Evolutionary conservation across 2,329 filamentous ascomycete genomes (phyloP).

Genomic region (Colletotrichum plurivorum): DNA sequence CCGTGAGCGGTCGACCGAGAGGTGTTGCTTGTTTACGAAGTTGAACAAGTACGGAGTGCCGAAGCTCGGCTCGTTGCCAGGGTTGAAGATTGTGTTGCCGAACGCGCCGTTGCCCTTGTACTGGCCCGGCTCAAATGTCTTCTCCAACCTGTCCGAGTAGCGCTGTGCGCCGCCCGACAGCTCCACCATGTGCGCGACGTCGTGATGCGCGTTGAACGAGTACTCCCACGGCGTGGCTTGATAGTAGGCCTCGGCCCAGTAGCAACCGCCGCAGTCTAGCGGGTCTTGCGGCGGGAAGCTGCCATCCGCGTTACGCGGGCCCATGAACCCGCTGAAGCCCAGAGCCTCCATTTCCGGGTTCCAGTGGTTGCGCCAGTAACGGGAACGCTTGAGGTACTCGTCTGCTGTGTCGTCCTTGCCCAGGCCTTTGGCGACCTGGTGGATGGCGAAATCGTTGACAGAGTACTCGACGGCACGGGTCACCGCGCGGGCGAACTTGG

Average conservation of each 20-base stretch:
- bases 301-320: slow-evolving; percentile 68
- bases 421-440: slow-evolving; percentile 74
- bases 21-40: slow-evolving; percentile 74
- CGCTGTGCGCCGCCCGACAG: slow-evolving; percentile 67
- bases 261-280: slow-evolving; percentile 73
- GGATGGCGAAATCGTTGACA: slow-evolving; percentile 77
- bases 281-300: slow-evolving; percentile 69
- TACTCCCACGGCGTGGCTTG: slow-evolving; percentile 76
- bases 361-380: slow-evolving; percentile 82
- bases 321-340: slow-evolving; percentile 76
- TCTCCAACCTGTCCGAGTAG: slow-evolving; percentile 72
- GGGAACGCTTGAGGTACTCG: slow-evolving; percentile 74
- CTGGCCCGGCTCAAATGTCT: slow-evolving; percentile 68
- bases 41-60: slow-evolving; percentile 79
- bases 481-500: slow-evolving; percentile 71
- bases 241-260: slow-evolving; percentile 73
- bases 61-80: slow-evolving; percentile 78
- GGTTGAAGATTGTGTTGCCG: slow-evolving; percentile 73
- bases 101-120: slow-evolving; percentile 59
- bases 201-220: slow-evolving; percentile 78
- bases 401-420: slow-evolving; percentile 63
- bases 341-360: slow-evolving; percentile 70
- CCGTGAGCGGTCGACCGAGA: slow-evolving; percentile 71
- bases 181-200: slow-evolving; percentile 68
- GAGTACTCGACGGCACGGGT: slow-evolving; percentile 78